Evolutionary conservation across 805 yeast genomes (phyloP).

Genomic region (Cyberlindnera sargentensis): DNA sequence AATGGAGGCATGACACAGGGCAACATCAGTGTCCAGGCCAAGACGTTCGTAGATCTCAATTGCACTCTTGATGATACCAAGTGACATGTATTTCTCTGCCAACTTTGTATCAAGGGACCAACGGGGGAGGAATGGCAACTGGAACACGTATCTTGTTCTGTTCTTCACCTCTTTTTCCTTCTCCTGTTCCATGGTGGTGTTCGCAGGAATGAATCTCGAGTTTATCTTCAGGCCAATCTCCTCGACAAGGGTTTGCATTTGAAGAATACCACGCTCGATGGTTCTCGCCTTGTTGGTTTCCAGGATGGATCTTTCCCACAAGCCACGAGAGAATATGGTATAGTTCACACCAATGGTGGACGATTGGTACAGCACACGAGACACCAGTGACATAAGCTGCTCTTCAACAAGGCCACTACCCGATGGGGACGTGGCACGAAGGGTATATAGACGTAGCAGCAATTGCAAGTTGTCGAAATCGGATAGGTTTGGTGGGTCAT

Average conservation of each 20-base stretch:
- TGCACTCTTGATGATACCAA: slow-evolving; percentile 84
- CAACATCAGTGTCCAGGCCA: slow-evolving; percentile 71
- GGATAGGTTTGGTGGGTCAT: slow-evolving; percentile 66
- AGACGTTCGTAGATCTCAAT: slow-evolving; percentile 81
- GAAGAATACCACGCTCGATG: slow-evolving; percentile 88
- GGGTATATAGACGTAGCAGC: slow-evolving; percentile 55
- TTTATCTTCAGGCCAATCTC: slow-evolving; percentile 69
- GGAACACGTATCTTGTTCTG: slow-evolving; percentile 65
- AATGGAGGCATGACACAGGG: slow-evolving; percentile 82
- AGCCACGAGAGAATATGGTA: slow-evolving; percentile 69
- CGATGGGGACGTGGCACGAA: slow-evolving; percentile 65
- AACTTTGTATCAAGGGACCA: slow-evolving; percentile 78
- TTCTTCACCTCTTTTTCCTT: slow-evolving; percentile 27
- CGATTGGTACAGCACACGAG: slow-evolving; percentile 55
- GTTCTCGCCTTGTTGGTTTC: slow-evolving; percentile 81
- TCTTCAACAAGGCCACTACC: slow-evolving; percentile 69
- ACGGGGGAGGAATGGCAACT: slow-evolving; percentile 69
- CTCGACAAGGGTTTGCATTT: slow-evolving; percentile 86
- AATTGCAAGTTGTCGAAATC: slow-evolving; percentile 71
- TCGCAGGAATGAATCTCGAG: slow-evolving; percentile 46
- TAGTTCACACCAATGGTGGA: slow-evolving; percentile 49
- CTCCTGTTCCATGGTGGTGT: slow-evolving; percentile 12
- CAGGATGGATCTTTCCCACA: slow-evolving; percentile 84
- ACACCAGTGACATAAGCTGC: slow-evolving; percentile 71
- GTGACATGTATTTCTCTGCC: slow-evolving; percentile 79